These are phyloP conservation scores for Ascochyta viciae-villosae DNA, from an alignment of 2,329 filamentous ascomycete genomes.

Conservation along the genomic window DNA sequence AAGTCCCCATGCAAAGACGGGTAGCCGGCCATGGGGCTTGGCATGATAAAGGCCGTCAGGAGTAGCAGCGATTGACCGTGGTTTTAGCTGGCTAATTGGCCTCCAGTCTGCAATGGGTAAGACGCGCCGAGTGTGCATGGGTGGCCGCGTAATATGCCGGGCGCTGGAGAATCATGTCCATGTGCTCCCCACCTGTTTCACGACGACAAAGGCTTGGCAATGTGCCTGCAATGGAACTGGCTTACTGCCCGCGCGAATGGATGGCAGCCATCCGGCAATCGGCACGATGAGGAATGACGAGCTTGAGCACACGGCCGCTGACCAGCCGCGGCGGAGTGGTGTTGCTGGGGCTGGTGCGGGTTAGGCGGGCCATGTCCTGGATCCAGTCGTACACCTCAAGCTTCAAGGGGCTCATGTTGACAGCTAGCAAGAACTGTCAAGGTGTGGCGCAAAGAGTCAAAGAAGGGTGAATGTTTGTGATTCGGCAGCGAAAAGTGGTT, in stretches of 20 bases:
- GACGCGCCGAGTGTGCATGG: slow-evolving; percentile 30
- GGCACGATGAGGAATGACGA: slow-evolving; percentile 18
- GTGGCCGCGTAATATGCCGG: slow-evolving; percentile 40
- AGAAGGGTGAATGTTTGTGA: slow-evolving; percentile 1
- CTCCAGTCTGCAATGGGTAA: slow-evolving; percentile 27
- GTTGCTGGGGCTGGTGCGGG: slow-evolving; percentile 6
- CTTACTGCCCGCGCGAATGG: slow-evolving; percentile 11
- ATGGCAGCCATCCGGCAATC: slow-evolving; percentile 11
- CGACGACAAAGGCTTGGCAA: slow-evolving; percentile 28
- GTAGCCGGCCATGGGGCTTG: slow-evolving; percentile 40
- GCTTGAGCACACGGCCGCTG: slow-evolving; percentile 7
- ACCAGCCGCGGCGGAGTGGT: slow-evolving; percentile 1
- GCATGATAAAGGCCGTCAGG: slow-evolving; percentile 36
- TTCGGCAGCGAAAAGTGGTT: slow-evolving; percentile 2
- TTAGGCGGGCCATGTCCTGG: neutral
- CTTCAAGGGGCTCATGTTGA: neutral
- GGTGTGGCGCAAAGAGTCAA: slow-evolving; percentile 12
- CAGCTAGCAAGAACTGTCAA: neutral
- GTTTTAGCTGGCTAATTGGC: slow-evolving; percentile 29
- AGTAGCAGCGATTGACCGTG: slow-evolving; percentile 25
- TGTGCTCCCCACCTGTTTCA: slow-evolving; percentile 33
- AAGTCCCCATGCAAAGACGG: slow-evolving; percentile 45
- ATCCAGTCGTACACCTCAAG: slow-evolving; percentile 1
- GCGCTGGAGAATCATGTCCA: slow-evolving; percentile 25
- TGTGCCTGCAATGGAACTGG: slow-evolving; percentile 21